Percentiles rank a stretch among this genome's conserved stretches.
phyloP scores from a whole-genome alignment of 768 basidiomycete genomes.

The Leccinellum luteum region DNA sequence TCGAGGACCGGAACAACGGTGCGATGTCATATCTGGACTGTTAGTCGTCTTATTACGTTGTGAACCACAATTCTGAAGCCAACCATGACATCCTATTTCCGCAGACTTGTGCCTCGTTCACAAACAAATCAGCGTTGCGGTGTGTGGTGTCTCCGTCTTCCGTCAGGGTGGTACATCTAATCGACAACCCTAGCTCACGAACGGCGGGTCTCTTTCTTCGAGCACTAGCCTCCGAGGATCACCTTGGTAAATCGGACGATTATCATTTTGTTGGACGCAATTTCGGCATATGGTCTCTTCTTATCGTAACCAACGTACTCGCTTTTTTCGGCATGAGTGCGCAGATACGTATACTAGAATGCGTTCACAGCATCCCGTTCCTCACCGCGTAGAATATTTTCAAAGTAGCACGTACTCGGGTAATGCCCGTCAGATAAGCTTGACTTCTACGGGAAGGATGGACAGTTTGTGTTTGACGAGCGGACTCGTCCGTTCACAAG shows the following conservation, averaged over 20 bases:
- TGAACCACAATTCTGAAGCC: not conserved
- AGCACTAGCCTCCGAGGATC: conserved; percentile 29
- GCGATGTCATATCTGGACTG: conserved; percentile 89
- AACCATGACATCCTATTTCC: not conserved
- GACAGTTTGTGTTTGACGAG: not conserved
- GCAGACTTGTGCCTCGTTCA: conserved; percentile 34
- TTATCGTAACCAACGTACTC: conserved; percentile 10
- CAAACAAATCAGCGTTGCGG: conserved; percentile 31
- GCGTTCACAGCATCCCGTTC: not conserved
- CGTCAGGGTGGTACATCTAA: not conserved
- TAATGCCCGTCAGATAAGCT: not conserved
- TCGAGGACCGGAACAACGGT: conserved; percentile 98
- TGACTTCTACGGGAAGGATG: not conserved
- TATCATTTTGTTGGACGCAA: not conserved
- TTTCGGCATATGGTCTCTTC: not conserved
- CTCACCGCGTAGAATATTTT: not conserved
- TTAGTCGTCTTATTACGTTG: conserved; percentile 37
- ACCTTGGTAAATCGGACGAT: conserved; percentile 27
- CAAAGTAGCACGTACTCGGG: not conserved
- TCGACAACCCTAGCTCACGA: conserved; percentile 24
- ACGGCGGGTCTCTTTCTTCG: conserved; percentile 29
- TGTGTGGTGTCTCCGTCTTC: conserved; percentile 9
- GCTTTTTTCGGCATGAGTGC: not conserved
- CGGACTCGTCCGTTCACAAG: conserved; percentile 1
- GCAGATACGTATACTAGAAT: conserved; percentile 5